Conservation (phyloP, 768 basidiomycete species). For the Coprinopsis marcescibilis region DNA sequence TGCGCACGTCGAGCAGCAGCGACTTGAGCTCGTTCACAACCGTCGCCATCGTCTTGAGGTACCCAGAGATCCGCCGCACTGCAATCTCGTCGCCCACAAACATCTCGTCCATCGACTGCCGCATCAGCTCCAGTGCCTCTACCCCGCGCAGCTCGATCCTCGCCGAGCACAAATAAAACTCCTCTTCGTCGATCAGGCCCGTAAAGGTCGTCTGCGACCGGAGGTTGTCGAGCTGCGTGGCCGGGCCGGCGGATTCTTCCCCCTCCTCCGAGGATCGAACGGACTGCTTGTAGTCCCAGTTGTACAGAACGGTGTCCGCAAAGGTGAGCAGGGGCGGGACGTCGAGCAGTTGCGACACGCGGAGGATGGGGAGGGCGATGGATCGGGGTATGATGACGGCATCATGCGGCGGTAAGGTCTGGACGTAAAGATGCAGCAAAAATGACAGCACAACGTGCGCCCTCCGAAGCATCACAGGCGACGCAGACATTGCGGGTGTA, state of each 20-base stretch:
- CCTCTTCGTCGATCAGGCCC: constrained; percentile 72
- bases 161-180: constrained; percentile 88
- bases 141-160: constrained; percentile 89
- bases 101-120: constrained; percentile 82
- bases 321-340: constrained; percentile 90
- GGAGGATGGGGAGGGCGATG: constrained; percentile 73
- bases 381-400: constrained; percentile 65
- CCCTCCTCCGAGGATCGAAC: constrained; percentile 20
- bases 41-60: constrained; percentile 56
- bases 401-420: constrained; percentile 46
- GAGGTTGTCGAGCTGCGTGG: constrained; percentile 51
- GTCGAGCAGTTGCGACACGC: constrained; percentile 63
- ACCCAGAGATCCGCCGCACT: constrained; percentile 56
- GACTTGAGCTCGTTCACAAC: constrained; percentile 65
- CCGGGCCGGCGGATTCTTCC: constrained; percentile 19
- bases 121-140: constrained; percentile 81
- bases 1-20: constrained; percentile 63
- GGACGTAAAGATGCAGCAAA: constrained; percentile 77
- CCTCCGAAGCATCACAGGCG: constrained; percentile 60
- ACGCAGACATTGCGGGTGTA: constrained; percentile 38
- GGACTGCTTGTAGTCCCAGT: constrained; percentile 53
- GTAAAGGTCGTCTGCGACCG: constrained; percentile 73
- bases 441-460: constrained; percentile 75
- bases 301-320: constrained; percentile 90
- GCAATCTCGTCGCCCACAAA: constrained; percentile 74